Evolutionary conservation across 768 basidiomycete species (phyloP).

Genomic region (Macrolepiota dolichaula): DNA sequence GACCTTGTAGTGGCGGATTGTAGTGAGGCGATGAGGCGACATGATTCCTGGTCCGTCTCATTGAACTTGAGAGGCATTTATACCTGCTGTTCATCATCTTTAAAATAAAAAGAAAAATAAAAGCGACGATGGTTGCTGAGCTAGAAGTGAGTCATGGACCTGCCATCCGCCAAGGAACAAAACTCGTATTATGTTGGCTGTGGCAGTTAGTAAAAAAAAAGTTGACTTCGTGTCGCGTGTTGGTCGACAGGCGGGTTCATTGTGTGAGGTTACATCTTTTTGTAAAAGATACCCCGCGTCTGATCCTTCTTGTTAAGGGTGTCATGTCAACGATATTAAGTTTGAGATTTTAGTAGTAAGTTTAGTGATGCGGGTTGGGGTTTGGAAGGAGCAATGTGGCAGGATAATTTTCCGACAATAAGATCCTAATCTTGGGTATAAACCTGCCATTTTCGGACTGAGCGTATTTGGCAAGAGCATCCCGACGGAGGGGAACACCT

Average conservation of each 20-base stretch:
- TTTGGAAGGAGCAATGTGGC: conserved; percentile 30
- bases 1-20: conserved; percentile 43
- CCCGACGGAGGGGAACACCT: conserved; percentile 29
- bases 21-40: conserved; percentile 40
- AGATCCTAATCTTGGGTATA: conserved; percentile 41
- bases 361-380: conserved; percentile 31
- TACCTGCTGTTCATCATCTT: conserved; percentile 35
- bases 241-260: conserved; percentile 48
- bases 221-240: conserved; percentile 19
- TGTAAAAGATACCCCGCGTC: conserved; percentile 37
- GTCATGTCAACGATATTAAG: conserved; percentile 54
- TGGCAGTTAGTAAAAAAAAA: conserved; percentile 19
- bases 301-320: conserved; percentile 38
- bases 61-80: conserved; percentile 37
- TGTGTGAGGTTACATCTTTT: conserved; percentile 46
- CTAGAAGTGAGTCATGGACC: conserved; percentile 35
- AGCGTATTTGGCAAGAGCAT: conserved; percentile 33
- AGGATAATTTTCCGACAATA: conserved; percentile 46
- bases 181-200: conserved; percentile 42
- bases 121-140: conserved; percentile 39
- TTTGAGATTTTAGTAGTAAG: conserved; percentile 33
- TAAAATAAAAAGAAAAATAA: conserved; percentile 42
- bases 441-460: conserved; percentile 32
- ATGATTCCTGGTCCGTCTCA: conserved; percentile 33
- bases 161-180: conserved; percentile 33